These are phyloP conservation scores for Phalaenopsis hybrid DNA, from an alignment of 116 monocot genomes.

Conservation along the genomic window DNA sequence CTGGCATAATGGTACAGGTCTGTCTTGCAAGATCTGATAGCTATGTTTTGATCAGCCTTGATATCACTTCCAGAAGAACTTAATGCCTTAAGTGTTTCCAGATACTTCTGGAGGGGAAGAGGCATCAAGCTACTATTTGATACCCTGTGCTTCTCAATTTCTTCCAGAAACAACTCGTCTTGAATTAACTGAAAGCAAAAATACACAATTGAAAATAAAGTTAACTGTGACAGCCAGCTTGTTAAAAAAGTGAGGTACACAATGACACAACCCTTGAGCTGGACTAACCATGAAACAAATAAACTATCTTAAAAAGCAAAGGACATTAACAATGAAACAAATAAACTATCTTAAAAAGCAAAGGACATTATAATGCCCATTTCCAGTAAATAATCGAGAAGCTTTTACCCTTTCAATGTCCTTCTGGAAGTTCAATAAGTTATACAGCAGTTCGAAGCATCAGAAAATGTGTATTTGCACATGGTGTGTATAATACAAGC, in stretches of 20 bases:
- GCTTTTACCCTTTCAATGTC: neutral
- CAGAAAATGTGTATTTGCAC: too few species aligned
- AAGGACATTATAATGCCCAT: neutral
- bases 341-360: neutral
- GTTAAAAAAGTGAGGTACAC: neutral
- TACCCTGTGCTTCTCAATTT: constrained; percentile 51
- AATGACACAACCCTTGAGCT: neutral
- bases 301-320: neutral
- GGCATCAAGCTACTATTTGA: constrained; percentile 44
- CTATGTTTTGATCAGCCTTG: constrained; percentile 16
- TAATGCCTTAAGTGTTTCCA: constrained; percentile 35
- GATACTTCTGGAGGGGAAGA: constrained; percentile 65
- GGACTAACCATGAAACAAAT: neutral
- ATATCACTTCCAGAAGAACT: constrained; percentile 17
- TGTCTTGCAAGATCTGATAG: constrained; percentile 49
- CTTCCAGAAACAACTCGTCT: constrained; percentile 59
- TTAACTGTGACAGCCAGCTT: neutral
- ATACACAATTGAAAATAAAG: neutral
- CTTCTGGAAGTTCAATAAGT: neutral
- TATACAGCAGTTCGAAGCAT: neutral
- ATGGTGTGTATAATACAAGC: neutral
- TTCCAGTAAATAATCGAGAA: neutral
- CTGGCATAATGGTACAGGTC: constrained; percentile 87
- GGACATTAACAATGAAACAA: neutral
- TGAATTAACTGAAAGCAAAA: constrained; percentile 53